These are phyloP conservation scores for Clavariopsis aquatica DNA, from an alignment of 495 filamentous ascomycete species.

Conservation along the genomic window DNA sequence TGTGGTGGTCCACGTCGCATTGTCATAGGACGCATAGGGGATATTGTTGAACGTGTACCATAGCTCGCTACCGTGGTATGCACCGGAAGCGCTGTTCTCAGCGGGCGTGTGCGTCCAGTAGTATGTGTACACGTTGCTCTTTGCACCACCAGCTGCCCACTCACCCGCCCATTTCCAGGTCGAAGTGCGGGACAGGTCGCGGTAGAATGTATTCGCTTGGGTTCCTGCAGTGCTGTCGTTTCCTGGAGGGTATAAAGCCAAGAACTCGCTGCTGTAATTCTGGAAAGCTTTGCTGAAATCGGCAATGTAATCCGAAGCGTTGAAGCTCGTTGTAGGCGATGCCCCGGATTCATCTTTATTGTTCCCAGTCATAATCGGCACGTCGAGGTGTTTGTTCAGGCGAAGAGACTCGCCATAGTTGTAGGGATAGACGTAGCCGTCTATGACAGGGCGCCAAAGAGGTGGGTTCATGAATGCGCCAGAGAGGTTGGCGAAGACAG, in stretches of 20 bases:
- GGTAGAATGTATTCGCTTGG: constrained; percentile 3
- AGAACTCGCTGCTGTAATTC: constrained; percentile 5
- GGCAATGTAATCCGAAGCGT: background rate
- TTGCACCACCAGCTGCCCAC: constrained; percentile 3
- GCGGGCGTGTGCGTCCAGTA: constrained; percentile 4
- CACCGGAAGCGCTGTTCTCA: background rate
- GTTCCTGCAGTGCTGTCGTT: constrained; percentile 5
- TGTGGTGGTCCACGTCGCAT: background rate
- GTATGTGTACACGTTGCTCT: constrained; percentile 6
- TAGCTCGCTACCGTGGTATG: constrained; percentile 3
- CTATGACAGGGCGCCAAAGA: constrained; percentile 5
- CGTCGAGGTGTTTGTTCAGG: background rate
- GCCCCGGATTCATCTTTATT: constrained; percentile 8
- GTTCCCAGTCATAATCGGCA: constrained; percentile 10
- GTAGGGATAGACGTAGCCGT: background rate
- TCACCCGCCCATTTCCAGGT: constrained; percentile 5
- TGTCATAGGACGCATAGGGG: constrained; percentile 4
- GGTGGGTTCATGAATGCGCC: constrained; percentile 8
- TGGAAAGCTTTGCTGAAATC: constrained; percentile 1
- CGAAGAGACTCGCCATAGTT: background rate
- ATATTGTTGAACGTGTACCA: constrained; percentile 11
- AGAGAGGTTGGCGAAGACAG: background rate
- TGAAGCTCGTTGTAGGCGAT: background rate
- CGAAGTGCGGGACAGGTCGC: constrained; percentile 5
- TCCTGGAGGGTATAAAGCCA: background rate